phyloP scores from a whole-genome alignment of 2,329 filamentous ascomycete genomes.

The Madurella fahalii region DNA sequence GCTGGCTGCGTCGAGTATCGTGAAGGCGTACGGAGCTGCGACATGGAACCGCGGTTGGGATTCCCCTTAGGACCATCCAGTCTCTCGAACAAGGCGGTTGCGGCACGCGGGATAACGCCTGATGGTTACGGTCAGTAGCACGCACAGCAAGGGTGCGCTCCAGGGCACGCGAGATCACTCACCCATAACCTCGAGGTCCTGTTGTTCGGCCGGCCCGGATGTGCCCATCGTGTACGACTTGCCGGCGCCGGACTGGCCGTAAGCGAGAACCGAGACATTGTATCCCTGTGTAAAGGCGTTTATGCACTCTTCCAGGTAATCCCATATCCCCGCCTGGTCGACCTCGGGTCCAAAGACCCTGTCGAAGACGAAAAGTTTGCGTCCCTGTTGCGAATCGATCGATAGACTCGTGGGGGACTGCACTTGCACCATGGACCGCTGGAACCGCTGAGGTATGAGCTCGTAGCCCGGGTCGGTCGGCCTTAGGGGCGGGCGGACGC shows the following conservation, averaged over 20 bases:
- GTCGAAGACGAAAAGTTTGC: constrained; percentile 95
- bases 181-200: constrained; percentile 72
- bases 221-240: constrained; percentile 99
- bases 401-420: constrained; percentile 79
- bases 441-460: constrained; percentile 91
- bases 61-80: constrained; percentile 56
- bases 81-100: constrained; percentile 80
- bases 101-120: constrained; percentile 96
- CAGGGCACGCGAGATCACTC: constrained; percentile 35
- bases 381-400: constrained; percentile 87
- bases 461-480: constrained; percentile 87
- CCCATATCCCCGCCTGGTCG: constrained; percentile 86
- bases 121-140: constrained; percentile 7
- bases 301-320: constrained; percentile 88
- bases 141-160: not conserved
- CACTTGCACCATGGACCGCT: constrained; percentile 86
- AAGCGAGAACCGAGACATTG: constrained; percentile 95
- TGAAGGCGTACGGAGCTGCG: constrained; percentile 73
- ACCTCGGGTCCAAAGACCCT: constrained; percentile 84
- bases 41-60: constrained; percentile 61
- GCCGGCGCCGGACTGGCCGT: constrained; percentile 94
- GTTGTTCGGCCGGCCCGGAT: constrained; percentile 75
- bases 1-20: constrained; percentile 63
- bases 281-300: constrained; percentile 90
- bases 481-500: constrained; percentile 81